A percentile compares a stretch with the other conserved stretches of the same genome.
phyloP scores from a whole-genome alignment of 2,329 filamentous ascomycete genomes.

The Colletotrichum sp. region DNA sequence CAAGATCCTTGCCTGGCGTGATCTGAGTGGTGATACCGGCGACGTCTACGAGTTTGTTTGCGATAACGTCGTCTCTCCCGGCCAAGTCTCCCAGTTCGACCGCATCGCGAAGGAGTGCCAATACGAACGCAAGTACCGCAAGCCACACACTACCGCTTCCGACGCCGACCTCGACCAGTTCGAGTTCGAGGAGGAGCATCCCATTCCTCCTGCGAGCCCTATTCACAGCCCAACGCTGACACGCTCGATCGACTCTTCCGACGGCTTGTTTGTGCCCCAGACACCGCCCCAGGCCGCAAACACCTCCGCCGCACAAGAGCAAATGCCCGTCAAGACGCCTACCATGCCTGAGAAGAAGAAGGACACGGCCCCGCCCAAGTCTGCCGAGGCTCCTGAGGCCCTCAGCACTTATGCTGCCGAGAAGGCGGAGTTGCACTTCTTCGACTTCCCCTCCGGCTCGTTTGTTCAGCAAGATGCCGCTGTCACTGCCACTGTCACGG shows the following conservation, averaged over 20 bases:
- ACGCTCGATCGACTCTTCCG: constrained; percentile 61
- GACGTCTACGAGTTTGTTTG: constrained; percentile 99
- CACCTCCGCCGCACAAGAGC: constrained; percentile 48
- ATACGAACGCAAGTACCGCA: constrained; percentile 94
- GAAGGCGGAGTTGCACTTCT: constrained; percentile 86
- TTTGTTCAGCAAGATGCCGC: constrained; percentile 81
- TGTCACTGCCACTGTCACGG: constrained; percentile 80
- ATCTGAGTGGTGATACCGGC: constrained; percentile 89
- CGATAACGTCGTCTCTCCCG: constrained; percentile 72
- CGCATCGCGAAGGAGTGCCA: constrained; percentile 89
- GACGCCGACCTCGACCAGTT: constrained; percentile 84
- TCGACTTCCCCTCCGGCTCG: constrained; percentile 85
- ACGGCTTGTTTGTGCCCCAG: constrained; percentile 51
- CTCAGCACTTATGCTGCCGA: constrained; percentile 78
- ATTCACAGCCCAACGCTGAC: constrained; percentile 62
- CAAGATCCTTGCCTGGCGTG: constrained; percentile 91
- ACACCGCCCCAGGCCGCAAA: constrained; percentile 51
- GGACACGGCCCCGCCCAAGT: constrained; percentile 49
- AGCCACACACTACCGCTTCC: constrained; percentile 78
- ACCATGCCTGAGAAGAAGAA: constrained; percentile 36
- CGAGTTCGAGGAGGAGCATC: constrained; percentile 71
- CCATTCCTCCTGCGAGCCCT: constrained; percentile 69
- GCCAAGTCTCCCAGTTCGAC: constrained; percentile 81
- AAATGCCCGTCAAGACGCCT: constrained; percentile 30
- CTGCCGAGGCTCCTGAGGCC: constrained; percentile 71